Evolutionary conservation across 352 stramenopile genomes (phyloP), one percentile per base, ranked within the genome.

Genomic region (Globisporangium viniferum): DNA sequence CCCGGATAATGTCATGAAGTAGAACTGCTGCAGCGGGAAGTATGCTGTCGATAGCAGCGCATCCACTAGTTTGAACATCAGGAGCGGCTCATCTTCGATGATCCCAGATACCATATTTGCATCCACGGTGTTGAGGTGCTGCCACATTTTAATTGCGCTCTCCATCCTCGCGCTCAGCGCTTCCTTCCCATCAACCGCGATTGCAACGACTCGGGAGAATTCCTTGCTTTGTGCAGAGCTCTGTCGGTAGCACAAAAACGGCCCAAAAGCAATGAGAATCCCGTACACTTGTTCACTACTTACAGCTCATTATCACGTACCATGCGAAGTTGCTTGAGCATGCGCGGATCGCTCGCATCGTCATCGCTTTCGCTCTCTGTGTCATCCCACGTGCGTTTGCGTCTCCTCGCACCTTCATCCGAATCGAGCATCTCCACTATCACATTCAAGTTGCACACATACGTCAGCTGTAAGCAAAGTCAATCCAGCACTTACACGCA

Each of bases 1-100:
- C 27, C 63, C 78, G 2, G 74, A 70, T 3, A 88, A 58, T 1
- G 70, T 71, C 80, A 89, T 86, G 61, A 86, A 86, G 59, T 72
- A 91, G 12, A 87, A 66, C 48, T 87, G 79, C 70, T 91, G 82
- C 5, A 91, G 62, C n/a, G 82, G 82, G 22, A 91, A 84, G 54
- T 91, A 89, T 6, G 78, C 66, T 8, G 79, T 89, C 31, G 80
- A 72, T 4, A 88, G 62, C 55, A 89, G 51, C 18, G 79, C 75
- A 35, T 84, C 67, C 27, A 81, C 72, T 48, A 91, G 22, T 20
- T 74, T 75, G n/a, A 78, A 39, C 41, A 80, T 60, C 60, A 84
- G 14, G 29, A 64, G 41, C 20, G 61, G 58, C n/a, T 82, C 56
- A 10, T 69, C 57, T 22, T 51, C 66, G 20, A 86, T 70, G 48